Evolutionary conservation across 1,284 basidiomycete genomes (phyloP).

Genomic region (Pseudozyma tsukubaensis): DNA sequence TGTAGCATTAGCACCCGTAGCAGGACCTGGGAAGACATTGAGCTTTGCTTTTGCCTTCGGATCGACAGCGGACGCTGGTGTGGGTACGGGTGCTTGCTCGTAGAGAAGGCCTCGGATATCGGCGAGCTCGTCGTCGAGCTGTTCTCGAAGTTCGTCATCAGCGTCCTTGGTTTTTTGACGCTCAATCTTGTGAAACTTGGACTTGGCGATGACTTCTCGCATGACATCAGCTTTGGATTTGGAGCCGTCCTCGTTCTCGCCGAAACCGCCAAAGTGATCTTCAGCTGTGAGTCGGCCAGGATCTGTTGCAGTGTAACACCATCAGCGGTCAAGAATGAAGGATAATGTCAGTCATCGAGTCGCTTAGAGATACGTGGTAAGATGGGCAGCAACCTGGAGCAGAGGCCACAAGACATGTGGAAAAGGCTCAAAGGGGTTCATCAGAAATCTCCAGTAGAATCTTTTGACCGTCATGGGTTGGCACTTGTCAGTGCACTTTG

Average conservation of each 20-base stretch:
- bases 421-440: constrained; percentile 13
- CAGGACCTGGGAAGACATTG: constrained; percentile 35
- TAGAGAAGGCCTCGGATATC: constrained; percentile 81
- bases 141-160: constrained; percentile 85
- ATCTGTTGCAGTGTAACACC: constrained; percentile 18
- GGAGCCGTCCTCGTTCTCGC: constrained; percentile 74
- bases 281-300: constrained; percentile 40
- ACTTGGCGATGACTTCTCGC: constrained; percentile 97
- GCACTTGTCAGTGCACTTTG: constrained; percentile 53
- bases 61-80: constrained; percentile 27
- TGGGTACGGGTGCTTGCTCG: constrained; percentile 35
- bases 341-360: constrained; percentile 12
- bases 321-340: background rate
- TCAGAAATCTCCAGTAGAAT: constrained; percentile 69
- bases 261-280: constrained; percentile 83
- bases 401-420: background rate
- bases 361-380: background rate
- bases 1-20: constrained; percentile 34
- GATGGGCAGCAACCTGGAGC: background rate
- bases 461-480: constrained; percentile 57
- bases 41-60: constrained; percentile 37
- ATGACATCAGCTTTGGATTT: constrained; percentile 90
- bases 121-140: constrained; percentile 89
- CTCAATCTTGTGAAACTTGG: constrained; percentile 81
- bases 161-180: constrained; percentile 88